Evolutionary conservation across 495 filamentous ascomycete species (phyloP), one percentile per base, ranked within the genome.

Genomic region (Choiromyces venosus): DNA sequence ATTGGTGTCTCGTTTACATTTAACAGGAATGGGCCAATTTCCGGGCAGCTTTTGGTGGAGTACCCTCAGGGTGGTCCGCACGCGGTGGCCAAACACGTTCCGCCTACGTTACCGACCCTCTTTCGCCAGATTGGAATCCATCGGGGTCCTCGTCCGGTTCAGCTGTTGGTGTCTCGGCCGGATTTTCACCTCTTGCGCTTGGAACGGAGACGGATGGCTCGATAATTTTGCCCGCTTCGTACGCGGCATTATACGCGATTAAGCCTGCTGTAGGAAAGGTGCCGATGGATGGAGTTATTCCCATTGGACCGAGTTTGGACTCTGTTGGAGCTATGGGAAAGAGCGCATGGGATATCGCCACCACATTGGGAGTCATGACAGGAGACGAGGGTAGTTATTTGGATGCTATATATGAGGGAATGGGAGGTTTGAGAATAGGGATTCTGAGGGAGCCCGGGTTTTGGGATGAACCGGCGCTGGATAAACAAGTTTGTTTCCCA

Each of bases 141-240:
- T 81, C 80, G 19, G 86, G 86, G 1, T 86, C 86, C 10, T 87
- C 85, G 4, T 82, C 84, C 0, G 86, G 85, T 7, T 85, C 83
- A n/a, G 86, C 84, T 4, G 84, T 85, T 12, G 82, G 77, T 35
- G 82, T 84, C 9, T 82, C 84, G 7, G 83, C 84, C 44, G 85
- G 85, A n/a, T 85, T 84, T 36, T 79, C 82, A 3, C 82, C 85
- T 0, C 68, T 86, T 18, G 68, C 84, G 0, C 71, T 87, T 0
- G 86, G 85, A 0, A 84, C 85, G 7, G 86, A 87, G 67, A 86
- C 85, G 2, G 80, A 83, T 67, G 84, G 85, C 0, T 87, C 84
- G 2, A 81, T 86, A 29, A 68, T 85, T 19, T 70, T 68, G 2
- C 84, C 86, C 0, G 81, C 84, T 2, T 82, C 76, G n/a, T 73